Percentiles rank a stretch among this genome's conserved stretches.
Evolutionary conservation across 371 early-diverging fungal species (phyloP).

Genomic region (Mucor plumbeus): DNA sequence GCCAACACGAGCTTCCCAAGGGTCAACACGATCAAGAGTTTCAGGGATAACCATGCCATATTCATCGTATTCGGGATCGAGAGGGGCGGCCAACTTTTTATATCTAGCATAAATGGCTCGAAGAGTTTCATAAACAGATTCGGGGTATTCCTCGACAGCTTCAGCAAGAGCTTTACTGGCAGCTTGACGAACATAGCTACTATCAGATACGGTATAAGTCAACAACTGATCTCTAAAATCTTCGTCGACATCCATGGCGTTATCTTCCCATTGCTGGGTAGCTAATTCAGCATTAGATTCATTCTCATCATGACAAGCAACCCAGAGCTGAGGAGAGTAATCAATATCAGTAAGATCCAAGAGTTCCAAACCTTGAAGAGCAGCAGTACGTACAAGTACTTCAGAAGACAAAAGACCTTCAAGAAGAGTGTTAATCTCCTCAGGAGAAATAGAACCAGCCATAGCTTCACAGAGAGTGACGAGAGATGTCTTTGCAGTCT

Average conservation of each 20-base stretch:
- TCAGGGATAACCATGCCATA: conserved; percentile 90
- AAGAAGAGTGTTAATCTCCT: conserved; percentile 72
- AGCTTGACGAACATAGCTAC: conserved; percentile 67
- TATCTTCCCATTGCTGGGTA: conserved; percentile 79
- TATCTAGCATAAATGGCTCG: conserved; percentile 60
- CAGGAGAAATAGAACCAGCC: conserved; percentile 56
- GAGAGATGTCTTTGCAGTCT: conserved; percentile 64
- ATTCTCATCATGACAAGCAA: conserved; percentile 73
- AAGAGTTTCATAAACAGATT: conserved; percentile 53
- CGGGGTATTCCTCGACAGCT: conserved; percentile 61
- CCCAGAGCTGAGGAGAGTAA: conserved; percentile 67
- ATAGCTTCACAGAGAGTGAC: conserved; percentile 73
- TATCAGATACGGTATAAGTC: conserved; percentile 59
- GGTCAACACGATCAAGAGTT: conserved; percentile 82
- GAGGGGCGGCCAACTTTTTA: conserved; percentile 69
- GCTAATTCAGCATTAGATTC: conserved; percentile 75
- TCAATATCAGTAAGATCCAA: conserved; percentile 73
- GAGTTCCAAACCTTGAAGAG: conserved; percentile 73
- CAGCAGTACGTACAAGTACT: conserved; percentile 78
- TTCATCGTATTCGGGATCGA: conserved; percentile 89
- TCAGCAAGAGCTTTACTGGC: conserved; percentile 77
- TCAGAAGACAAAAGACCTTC: conserved; percentile 78
- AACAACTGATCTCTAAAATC: conserved; percentile 60
- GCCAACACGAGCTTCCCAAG: conserved; percentile 83
- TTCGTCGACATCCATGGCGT: conserved; percentile 64